Evolutionary conservation across 1,139 yeast species (phyloP).

Genomic region (Pichia sp.): DNA sequence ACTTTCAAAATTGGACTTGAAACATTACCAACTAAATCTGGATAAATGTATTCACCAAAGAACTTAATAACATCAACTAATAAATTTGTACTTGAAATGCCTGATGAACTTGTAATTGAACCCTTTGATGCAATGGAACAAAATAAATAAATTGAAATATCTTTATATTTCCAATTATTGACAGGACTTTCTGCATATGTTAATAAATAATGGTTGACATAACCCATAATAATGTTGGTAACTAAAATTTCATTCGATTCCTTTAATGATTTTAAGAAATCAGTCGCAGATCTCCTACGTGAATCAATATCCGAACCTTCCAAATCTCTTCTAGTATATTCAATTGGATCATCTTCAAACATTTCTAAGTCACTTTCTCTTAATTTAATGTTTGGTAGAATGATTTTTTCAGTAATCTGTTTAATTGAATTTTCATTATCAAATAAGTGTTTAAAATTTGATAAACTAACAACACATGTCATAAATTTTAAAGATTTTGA

Average conservation of each 20-base stretch:
- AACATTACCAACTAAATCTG: conserved; percentile 55
- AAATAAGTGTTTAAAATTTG: conserved; percentile 60
- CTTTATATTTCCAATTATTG: conserved; percentile 75
- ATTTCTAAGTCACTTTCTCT: conserved; percentile 84
- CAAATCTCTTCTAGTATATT: conserved; percentile 81
- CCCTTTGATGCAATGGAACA: conserved; percentile 91
- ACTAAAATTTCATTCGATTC: conserved; percentile 69
- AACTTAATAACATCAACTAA: conserved; percentile 82
- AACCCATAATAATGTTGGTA: conserved; percentile 71
- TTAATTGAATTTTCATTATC: conserved; percentile 61
- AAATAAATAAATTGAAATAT: conserved; percentile 79
- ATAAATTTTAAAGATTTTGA: conserved; percentile 76
- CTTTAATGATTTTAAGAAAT: conserved; percentile 80
- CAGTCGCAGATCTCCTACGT: conserved; percentile 86
- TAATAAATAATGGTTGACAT: conserved; percentile 61
- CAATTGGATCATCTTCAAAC: conserved; percentile 96
- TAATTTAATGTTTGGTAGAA: conserved; percentile 80
- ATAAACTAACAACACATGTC: conserved; percentile 72
- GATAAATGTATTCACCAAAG: conserved; percentile 73
- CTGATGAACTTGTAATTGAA: conserved; percentile 63
- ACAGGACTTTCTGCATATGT: conserved; percentile 35
- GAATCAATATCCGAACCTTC: conserved; percentile 95
- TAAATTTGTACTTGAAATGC: conserved; percentile 82
- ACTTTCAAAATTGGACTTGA: conserved; percentile 73
- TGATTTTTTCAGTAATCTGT: conserved; percentile 74